These are phyloP conservation scores for Tuber melanosporum DNA, from an alignment of 495 filamentous ascomycete species.

Conservation along the genomic window DNA sequence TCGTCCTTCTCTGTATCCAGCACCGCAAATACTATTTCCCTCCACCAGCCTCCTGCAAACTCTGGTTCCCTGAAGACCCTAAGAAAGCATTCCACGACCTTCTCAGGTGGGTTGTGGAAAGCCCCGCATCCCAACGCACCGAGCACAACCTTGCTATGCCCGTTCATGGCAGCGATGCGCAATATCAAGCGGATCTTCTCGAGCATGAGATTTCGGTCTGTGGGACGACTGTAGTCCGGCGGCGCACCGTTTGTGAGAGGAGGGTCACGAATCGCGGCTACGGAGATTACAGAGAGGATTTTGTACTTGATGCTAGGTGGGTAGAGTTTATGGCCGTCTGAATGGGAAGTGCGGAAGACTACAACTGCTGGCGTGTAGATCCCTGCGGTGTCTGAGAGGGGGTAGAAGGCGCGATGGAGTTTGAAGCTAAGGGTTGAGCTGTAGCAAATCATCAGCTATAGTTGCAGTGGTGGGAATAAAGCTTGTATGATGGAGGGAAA, in stretches of 20 bases:
- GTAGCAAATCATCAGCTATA: background rate
- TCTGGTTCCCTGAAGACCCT: constrained; percentile 56
- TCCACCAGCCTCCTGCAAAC: constrained; percentile 56
- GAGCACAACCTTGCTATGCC: constrained; percentile 54
- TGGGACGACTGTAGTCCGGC: constrained; percentile 15
- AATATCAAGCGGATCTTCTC: constrained; percentile 56
- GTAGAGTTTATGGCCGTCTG: constrained; percentile 44
- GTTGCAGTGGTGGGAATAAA: background rate
- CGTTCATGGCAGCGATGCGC: constrained; percentile 50
- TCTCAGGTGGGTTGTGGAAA: constrained; percentile 53
- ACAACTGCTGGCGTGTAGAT: constrained; percentile 56
- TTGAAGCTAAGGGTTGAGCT: constrained; percentile 53
- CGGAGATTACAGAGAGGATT: constrained; percentile 48
- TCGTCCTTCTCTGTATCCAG: constrained; percentile 45
- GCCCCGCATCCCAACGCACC: constrained; percentile 62
- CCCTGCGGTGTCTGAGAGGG: constrained; percentile 44
- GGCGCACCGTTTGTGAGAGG: constrained; percentile 24
- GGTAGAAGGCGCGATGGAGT: constrained; percentile 51
- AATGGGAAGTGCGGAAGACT: constrained; percentile 49
- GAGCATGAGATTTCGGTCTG: constrained; percentile 45
- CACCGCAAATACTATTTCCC: constrained; percentile 52
- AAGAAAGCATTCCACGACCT: constrained; percentile 53
- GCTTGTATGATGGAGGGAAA: background rate
- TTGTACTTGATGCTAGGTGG: constrained; percentile 42
- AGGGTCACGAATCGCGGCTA: constrained; percentile 50